Base-by-base conservation (phyloP, 352 stramenopile species). In the Globisporangium spiculum region DNA sequence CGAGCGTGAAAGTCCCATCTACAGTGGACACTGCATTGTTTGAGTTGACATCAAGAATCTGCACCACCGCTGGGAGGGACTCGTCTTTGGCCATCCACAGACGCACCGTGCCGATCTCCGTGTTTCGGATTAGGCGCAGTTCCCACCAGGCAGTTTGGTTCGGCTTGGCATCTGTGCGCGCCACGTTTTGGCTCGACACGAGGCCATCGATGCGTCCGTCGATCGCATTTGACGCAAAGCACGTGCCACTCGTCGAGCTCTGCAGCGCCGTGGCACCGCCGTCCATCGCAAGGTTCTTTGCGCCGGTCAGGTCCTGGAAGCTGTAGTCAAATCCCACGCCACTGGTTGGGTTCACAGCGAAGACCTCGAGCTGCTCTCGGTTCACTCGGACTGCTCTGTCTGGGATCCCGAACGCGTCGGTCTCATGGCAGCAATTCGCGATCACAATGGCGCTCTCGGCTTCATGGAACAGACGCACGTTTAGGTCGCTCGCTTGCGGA, bases 241-340 rank as follows among this genome's bases (percentile, higher is more conserved):
- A 90, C 2, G 20, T 50, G 0, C 80, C 79, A 44, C 76, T 91
- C 9, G 81, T 94, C 0, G 83, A 87, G 68, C 86, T 94, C 60
- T 96, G 88, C 1, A 85, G 59, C 1, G 78, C 81, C 2, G 78
- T 91, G 0, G 86, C 81, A 0, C 80, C 66, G 0, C 82, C 85
- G 52, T 77, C 68, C 0, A 77, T 60, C 1, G 86, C 88, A 20
- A 94, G 70, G 62, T 94, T 96, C 20, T 59, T 72, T 4, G 63
- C 4, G 36, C 38, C 59, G 4, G 64, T 60, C 4, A 87, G 76
- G 53, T 94, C 86, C 14, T 73, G 73, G 52, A 96, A 94, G 4
- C 71, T 74, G 60, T 93, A 93, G 67, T 94, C 88, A 60, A 70
- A 86, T 1, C 88, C 88, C 9, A 91, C 73, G 2, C 82, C 86